Evolutionary conservation across 148 eudicot species (phyloP), one percentile per base, ranked within the genome.

Genomic region (Polygonum maritimum): DNA sequence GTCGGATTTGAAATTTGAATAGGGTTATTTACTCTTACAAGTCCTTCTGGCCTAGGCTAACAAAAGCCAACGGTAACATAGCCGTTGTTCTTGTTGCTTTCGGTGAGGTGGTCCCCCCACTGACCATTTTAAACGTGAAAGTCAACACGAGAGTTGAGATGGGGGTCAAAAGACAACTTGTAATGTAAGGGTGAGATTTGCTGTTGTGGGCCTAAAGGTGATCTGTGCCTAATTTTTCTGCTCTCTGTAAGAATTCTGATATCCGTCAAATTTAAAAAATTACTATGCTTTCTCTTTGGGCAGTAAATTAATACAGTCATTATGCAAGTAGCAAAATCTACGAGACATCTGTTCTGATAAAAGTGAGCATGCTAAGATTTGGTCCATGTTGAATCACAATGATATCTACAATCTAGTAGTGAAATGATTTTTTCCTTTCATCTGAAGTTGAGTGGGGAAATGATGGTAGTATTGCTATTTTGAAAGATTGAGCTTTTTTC

Each of bases 1-100:
- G 83, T 76, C 77, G 35, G 19, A 77, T 79, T 80, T 82, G 79
- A 80, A 76, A 79, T 81, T 83, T 84, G 51, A 51, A 51, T 19
- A 12, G 26, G 48, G 11, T 3, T 6, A 26, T 26, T 26, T 26
- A 26, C 31, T 26, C 31, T 26, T 26, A 26, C 31, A 26, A 44
- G 75, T 39, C 22, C 14, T 38, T n/a, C 40, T 39, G 45, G 9
- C 9, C 47, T 44, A 11, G 18, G 7, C 16, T 52, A 0, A 4
- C 5, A 18, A 44, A 55, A 18, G 54, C 58, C 48, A 75, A 75
- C 76, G 65, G 67, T 33, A 26, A 48, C 9, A 21, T 31, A 73
- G 48, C 38, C 55, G n/a, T 73, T 48, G 39, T 38, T 31, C 7
- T 73, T 36, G 19, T 22, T 26, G 71, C 71, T 67, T 67, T 67